Evolutionary conservation across 352 stramenopile species (phyloP), one percentile per base, ranked within the genome.

Genomic region (Globisporangium canariense): DNA sequence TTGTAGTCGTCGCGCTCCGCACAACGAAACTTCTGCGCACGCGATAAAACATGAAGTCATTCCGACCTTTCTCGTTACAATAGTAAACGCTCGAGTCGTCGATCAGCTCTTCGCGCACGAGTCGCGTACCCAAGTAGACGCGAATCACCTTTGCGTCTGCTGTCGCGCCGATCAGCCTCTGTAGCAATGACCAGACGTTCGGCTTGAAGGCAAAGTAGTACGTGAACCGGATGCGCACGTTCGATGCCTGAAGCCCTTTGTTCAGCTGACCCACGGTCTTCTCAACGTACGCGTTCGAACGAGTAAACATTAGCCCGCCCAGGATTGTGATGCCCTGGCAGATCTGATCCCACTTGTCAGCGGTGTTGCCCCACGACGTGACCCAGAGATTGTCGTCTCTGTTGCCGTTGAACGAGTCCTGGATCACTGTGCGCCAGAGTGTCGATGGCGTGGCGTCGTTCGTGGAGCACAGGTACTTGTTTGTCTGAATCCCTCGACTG

Each of bases 141-240:
- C 67, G 74, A 62, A 89, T 78, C 32, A 68, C 70, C 36, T 79
- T 83, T 16, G 73, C 51, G 10, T 79, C 74, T 0, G 66, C 67
- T 32, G 53, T 74, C 47, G 74, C 76, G 10, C 34, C 28, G 14
- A 58, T 2, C 32, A 55, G 49, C 52, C 28, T 58, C 51, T 73
- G 58, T 43, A 75, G 64, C 25, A 65, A 60, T 20, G 62, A 58
- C 67, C 70, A 77, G 14, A 64, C 63, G 8, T 64, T 76, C 2
- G 78, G 65, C 7, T 83, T 68, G 58, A 84, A 86, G 16, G 83
- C 71, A 65, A 87, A 84, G 52, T 87, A 89, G 40, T 86, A 86
- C 9, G 80, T 86, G 63, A 89, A 87, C 45, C 67, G 76, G 53
- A 89, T 68, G 9, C 78, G 76, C 8, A 81, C 67, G 30, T 74